phyloP scores from a whole-genome alignment of 148 eudicot genomes.

The Amaranthus palmeri region DNA sequence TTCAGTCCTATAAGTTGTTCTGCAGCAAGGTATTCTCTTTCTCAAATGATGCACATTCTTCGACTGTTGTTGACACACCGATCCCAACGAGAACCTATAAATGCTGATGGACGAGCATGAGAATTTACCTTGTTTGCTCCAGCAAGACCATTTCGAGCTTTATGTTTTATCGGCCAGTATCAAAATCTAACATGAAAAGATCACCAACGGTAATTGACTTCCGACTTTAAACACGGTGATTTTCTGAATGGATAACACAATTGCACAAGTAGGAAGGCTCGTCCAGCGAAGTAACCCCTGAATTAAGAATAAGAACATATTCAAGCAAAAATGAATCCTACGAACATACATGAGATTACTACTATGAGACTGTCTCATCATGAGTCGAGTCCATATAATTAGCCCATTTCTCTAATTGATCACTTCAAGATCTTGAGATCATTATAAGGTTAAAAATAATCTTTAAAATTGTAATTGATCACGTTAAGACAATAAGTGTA shows the following conservation, averaged over 20 bases:
- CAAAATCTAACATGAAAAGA: neutral
- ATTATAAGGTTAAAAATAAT: too few species aligned
- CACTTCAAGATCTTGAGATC: too few species aligned
- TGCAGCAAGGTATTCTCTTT: neutral
- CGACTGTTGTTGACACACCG: neutral
- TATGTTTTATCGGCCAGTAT: neutral
- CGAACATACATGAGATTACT: neutral
- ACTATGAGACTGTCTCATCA: neutral
- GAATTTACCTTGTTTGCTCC: neutral
- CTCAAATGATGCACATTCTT: slow-evolving; percentile 5
- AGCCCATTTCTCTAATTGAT: too few species aligned
- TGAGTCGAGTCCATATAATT: neutral
- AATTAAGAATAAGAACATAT: neutral
- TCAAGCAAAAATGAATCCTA: neutral
- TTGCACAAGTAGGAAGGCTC: slow-evolving; percentile 5
- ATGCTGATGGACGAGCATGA: slow-evolving; percentile 2
- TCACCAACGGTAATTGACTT: slow-evolving; percentile 2
- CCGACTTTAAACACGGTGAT: slow-evolving; percentile 7
- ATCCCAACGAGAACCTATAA: slow-evolving; percentile 6
- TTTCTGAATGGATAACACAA: neutral
- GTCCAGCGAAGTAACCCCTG: slow-evolving; percentile 8
- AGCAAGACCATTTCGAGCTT: slow-evolving; percentile 4
- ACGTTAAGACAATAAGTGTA: too few species aligned
- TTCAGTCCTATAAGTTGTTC: slow-evolving; percentile 8
- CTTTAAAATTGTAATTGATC: neutral